Base-by-base conservation (phyloP, 768 basidiomycete species). In the Rhodotorula babjevae region DNA sequence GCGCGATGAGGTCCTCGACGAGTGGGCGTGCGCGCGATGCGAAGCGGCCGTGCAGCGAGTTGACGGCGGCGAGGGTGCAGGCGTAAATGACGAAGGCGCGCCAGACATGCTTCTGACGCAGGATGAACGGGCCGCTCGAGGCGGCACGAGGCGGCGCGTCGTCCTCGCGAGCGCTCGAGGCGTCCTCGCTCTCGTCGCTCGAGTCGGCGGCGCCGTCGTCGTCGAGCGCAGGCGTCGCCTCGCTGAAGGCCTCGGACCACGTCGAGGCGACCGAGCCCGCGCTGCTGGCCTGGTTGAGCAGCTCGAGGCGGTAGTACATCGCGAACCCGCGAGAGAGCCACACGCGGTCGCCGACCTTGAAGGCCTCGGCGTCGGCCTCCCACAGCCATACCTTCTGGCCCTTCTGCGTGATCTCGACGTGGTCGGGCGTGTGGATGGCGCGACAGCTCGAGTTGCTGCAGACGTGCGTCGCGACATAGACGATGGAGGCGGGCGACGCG, bases 331-430 rank as follows among this genome's bases (percentile, higher is more conserved):
- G 6, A 8, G 62, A n/a, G 25, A 68, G 46, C 59, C 58, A 72
- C 9, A 58, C 63, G 1, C 58, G 29, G n/a, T 64, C 63, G 11
- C 71, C 71, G 15, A 72, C 71, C 58, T 72, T 72, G 29, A 44
- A 0, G 27, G 46, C 63, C 10, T 3, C 16, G 18, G 67, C 33
- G 3, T 65, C 36, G 0, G 33, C 52, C 12, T 72, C 67, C 67
- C 63, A 72, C 6, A 72, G 25, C 71, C 71, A 72, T 0, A 67
- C 53, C 18, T 15, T 21, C 2, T 10, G 7, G 0, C 15, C 21
- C 7, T 12, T 10, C 9, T 61, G n/a, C 6, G 9, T 0, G 15
- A 68, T 31, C 46, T 72, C 71, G 67, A 72, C 63, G 40, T 72
- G 71, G 36, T 72, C 71, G 25, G 67, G 58, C 3, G 66, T 9